Base-by-base conservation (phyloP, 352 stramenopile species). In the Pythium volutum region DNA sequence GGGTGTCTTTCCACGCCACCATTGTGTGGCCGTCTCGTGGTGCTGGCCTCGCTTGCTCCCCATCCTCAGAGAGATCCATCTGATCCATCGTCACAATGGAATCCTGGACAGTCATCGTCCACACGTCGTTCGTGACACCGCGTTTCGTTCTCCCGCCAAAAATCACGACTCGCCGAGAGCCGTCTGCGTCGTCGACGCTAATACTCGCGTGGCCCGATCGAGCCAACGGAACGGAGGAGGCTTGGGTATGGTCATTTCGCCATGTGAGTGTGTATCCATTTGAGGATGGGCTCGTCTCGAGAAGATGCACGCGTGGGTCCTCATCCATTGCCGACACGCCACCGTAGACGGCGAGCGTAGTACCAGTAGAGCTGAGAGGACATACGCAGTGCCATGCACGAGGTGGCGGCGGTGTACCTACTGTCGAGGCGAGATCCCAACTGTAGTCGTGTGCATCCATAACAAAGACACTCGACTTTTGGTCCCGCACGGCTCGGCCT, bases 71-170 rank as follows among this genome's bases (percentile, higher is more conserved):
- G 22, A 11, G 42, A 12, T 50, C 33, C 3, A 56, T 29, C 18
- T 34, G 29, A 25, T 47, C 34, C 20, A 36, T 48, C 34, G 12
- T 5, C 22, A 57, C 51, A 25, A 18, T 23, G 10, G 51, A 48
- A 22, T 26, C n/a, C 6, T 56, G 29, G 7, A 31, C 0, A 5
- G 25, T 14, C 2, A 70, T 8, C 4, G 6, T 36, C 48, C 73
- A 66, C 25, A 91, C 61, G 33, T 84, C 67, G 48, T 75, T 60
- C n/a, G 51, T 85, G 18, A 91, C 81, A 10, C 77, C 79, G 45
- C 49, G 56, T 45, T 84, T 88, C n/a, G 81, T 89, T 48, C 81
- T 68, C 0, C 81, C 81, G 23, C 81, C 81, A 63, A 91, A 91
- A 12, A 89, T 59, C 42, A 72, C 74, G 3, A 81, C 66, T 8